phyloP scores from a whole-genome alignment of 2,329 filamentous ascomycete species.

The Colletotrichum ledebouriae region DNA sequence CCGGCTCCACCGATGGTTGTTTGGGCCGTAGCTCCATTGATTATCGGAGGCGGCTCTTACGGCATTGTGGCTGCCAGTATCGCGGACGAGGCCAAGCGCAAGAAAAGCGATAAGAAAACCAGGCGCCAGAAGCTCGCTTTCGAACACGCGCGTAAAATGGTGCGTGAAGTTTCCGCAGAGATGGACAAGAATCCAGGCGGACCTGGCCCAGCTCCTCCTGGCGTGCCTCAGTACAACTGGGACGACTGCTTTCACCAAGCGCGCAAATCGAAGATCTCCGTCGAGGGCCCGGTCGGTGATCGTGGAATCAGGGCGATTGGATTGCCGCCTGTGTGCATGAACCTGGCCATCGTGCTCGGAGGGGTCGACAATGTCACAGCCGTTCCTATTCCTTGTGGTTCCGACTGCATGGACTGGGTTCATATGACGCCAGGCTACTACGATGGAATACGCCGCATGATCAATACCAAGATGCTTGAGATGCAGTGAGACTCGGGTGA shows the following conservation, averaged over 20 bases:
- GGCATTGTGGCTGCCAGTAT: slow-evolving; percentile 2
- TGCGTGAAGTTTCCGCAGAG: not conserved
- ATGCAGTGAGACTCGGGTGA: not conserved
- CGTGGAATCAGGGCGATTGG: slow-evolving; percentile 1
- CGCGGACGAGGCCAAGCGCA: not conserved
- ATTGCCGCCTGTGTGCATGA: slow-evolving; percentile 9
- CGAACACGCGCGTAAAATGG: not conserved
- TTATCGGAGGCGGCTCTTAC: not conserved
- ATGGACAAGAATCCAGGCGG: not conserved
- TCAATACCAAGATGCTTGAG: not conserved
- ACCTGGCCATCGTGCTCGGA: not conserved
- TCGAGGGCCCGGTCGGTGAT: not conserved
- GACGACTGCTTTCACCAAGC: slow-evolving; percentile 4
- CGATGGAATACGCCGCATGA: not conserved
- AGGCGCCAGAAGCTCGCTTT: not conserved
- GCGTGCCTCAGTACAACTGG: slow-evolving; percentile 13
- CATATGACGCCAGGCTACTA: not conserved
- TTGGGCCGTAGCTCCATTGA: not conserved
- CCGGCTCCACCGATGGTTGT: not conserved
- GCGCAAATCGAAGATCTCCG: not conserved
- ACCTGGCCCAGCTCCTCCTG: slow-evolving; percentile 10
- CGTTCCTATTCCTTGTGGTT: slow-evolving; percentile 4
- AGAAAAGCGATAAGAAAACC: not conserved
- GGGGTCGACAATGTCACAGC: not conserved
- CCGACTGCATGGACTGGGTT: slow-evolving; percentile 15